phyloP scores from a whole-genome alignment of 495 filamentous ascomycete genomes.

The Neurospora hispaniola region DNA sequence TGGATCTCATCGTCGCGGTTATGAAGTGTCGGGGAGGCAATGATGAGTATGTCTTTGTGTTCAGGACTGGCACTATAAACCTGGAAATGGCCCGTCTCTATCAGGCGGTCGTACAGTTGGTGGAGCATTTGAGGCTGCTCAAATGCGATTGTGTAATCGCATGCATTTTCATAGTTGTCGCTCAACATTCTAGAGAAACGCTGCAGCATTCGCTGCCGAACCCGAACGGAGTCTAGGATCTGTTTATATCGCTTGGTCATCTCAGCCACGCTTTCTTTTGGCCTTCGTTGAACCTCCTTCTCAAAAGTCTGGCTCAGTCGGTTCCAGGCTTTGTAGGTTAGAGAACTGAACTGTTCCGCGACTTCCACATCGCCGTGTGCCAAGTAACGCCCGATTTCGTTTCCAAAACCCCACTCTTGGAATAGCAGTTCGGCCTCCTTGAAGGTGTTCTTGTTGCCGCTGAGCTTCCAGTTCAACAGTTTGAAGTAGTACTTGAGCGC shows the following conservation, averaged over 20 bases:
- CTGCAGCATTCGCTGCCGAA: conserved; percentile 73
- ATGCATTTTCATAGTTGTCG: conserved; percentile 90
- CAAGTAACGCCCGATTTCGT: conserved; percentile 78
- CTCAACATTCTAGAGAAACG: conserved; percentile 77
- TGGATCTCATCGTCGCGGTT: conserved; percentile 69
- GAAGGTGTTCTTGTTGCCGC: conserved; percentile 97
- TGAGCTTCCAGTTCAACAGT: conserved; percentile 92
- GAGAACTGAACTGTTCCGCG: conserved; percentile 92
- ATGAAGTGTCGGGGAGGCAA: conserved; percentile 72
- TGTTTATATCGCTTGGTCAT: conserved; percentile 97
- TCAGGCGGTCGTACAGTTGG: conserved; percentile 70
- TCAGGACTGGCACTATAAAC: conserved; percentile 54
- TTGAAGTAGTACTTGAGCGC: conserved; percentile 96
- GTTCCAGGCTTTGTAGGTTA: conserved; percentile 83
- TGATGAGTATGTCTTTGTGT: conserved; percentile 66
- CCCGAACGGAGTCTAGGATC: conserved; percentile 86
- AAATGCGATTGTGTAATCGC: conserved; percentile 78
- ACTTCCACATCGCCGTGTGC: conserved; percentile 92
- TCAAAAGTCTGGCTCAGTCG: conserved; percentile 86
- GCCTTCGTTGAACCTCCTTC: conserved; percentile 69
- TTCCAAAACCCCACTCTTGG: conserved; percentile 94
- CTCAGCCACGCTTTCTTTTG: conserved; percentile 71
- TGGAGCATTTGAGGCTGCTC: conserved; percentile 50
- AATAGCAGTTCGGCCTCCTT: conserved; percentile 96
- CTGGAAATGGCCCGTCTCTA: conserved; percentile 78